These are phyloP conservation scores for Lathyrus oleraceus DNA, from an alignment of 306 rosid genomes.

Conservation along the genomic window DNA sequence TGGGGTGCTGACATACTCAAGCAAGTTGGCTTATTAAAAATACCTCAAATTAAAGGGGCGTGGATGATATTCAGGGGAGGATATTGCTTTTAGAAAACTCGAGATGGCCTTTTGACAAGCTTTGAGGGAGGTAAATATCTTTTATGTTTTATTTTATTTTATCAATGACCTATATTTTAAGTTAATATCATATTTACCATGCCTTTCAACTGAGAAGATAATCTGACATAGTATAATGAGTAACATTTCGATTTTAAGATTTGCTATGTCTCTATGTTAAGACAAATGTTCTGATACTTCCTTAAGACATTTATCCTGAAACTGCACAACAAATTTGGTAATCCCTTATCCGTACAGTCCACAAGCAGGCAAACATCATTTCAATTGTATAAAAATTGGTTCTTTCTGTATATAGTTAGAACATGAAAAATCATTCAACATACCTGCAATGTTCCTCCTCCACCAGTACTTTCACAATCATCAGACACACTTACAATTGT, in stretches of 20 bases:
- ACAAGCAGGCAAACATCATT: not conserved
- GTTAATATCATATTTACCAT: too few relatives aligned
- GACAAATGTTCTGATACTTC: not conserved
- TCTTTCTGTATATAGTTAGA: not conserved
- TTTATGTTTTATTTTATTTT: too few relatives aligned
- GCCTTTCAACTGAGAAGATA: too few relatives aligned
- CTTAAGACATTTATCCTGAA: constrained; percentile 6
- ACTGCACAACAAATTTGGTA: constrained; percentile 17
- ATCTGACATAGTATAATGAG: not conserved
- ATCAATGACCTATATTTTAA: too few relatives aligned
- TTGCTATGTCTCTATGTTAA: not conserved
- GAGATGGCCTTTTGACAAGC: too few relatives aligned
- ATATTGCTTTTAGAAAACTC: too few relatives aligned
- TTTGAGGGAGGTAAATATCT: too few relatives aligned
- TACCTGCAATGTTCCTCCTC: constrained; percentile 99
- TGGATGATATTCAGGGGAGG: too few relatives aligned
- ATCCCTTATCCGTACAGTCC: not conserved
- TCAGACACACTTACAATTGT: constrained; percentile 96
- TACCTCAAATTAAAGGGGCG: too few relatives aligned
- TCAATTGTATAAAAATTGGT: not conserved
- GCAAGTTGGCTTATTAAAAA: too few relatives aligned
- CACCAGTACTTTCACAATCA: constrained; percentile 95
- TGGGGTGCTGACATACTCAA: too few relatives aligned
- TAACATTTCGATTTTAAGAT: not conserved
- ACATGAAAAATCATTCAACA: not conserved